Conservation (phyloP, 2,329 filamentous ascomycete genomes). For the Cryphonectria carpinicola region DNA sequence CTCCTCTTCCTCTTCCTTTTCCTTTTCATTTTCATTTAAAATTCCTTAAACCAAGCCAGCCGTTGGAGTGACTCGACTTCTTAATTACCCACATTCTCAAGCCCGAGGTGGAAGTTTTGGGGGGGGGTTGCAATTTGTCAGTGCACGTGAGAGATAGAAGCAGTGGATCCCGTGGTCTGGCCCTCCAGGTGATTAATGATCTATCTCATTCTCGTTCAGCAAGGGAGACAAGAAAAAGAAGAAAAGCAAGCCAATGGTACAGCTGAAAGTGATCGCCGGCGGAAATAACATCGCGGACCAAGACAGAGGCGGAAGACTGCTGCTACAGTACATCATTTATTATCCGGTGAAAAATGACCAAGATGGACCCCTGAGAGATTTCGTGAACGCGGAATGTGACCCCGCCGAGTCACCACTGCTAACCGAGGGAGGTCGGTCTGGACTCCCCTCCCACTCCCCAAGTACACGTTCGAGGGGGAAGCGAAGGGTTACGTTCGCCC, state of each 20-base stretch:
- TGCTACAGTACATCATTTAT: neutral
- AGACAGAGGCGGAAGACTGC: neutral
- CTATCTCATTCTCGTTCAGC: neutral
- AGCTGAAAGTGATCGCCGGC: neutral
- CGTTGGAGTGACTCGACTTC: neutral
- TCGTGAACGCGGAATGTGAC: neutral
- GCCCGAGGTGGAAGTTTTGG: neutral
- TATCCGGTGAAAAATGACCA: neutral
- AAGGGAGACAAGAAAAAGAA: neutral
- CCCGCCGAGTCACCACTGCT: neutral
- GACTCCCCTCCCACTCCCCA: neutral
- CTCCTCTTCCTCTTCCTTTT: neutral
- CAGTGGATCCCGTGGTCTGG: neutral
- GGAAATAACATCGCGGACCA: neutral
- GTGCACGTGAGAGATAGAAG: neutral
- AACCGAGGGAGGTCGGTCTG: neutral
- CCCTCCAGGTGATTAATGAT: neutral
- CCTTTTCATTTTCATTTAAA: too few relatives aligned
- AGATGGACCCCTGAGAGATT: neutral
- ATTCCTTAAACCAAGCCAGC: too few relatives aligned
- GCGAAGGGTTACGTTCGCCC: too few relatives aligned
- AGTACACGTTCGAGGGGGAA: too few relatives aligned
- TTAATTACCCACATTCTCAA: neutral
- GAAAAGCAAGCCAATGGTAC: neutral
- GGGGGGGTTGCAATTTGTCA: neutral